These are phyloP conservation scores for Calonectria leucothoes DNA, from an alignment of 2,329 filamentous ascomycete species.

Conservation along the genomic window DNA sequence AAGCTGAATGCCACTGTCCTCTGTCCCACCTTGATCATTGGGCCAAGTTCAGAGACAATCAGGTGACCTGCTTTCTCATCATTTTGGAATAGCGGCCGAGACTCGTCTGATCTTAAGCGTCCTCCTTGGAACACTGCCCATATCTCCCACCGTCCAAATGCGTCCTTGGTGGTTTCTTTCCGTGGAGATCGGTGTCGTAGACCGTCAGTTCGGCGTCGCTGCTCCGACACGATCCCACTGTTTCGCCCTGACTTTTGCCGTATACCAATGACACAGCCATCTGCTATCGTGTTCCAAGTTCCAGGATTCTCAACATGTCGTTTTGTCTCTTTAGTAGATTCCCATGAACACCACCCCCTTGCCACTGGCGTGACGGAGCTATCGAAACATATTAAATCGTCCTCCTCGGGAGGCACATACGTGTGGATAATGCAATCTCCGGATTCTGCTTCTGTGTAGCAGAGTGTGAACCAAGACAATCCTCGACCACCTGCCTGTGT, in stretches of 20 bases:
- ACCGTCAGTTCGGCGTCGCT: constrained; percentile 34
- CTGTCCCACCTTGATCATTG: constrained; percentile 71
- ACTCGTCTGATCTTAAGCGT: constrained; percentile 58
- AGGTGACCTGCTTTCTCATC: constrained; percentile 62
- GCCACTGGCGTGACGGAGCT: constrained; percentile 49
- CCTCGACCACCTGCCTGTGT: constrained; percentile 65
- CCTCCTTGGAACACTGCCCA: constrained; percentile 64
- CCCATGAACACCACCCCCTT: constrained; percentile 62
- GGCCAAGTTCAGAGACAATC: constrained; percentile 74
- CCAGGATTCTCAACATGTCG: constrained; percentile 72
- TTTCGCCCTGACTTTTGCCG: constrained; percentile 55
- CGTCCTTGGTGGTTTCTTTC: constrained; percentile 35
- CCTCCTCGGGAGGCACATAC: constrained; percentile 66
- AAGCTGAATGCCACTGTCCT: constrained; percentile 76
- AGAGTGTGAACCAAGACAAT: constrained; percentile 72
- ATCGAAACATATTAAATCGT: constrained; percentile 68
- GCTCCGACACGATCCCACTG: constrained; percentile 20
- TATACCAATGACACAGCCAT: constrained; percentile 73
- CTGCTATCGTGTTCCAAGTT: constrained; percentile 71
- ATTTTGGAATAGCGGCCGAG: constrained; percentile 55
- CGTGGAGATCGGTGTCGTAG: constrained; percentile 46
- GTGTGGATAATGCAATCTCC: constrained; percentile 74
- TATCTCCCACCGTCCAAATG: constrained; percentile 61
- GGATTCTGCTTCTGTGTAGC: constrained; percentile 69
- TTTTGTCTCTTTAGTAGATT: constrained; percentile 61